These are phyloP conservation scores for Skeletonema menzelii DNA, from an alignment of 108 stramenopile species.

Conservation along the genomic window DNA sequence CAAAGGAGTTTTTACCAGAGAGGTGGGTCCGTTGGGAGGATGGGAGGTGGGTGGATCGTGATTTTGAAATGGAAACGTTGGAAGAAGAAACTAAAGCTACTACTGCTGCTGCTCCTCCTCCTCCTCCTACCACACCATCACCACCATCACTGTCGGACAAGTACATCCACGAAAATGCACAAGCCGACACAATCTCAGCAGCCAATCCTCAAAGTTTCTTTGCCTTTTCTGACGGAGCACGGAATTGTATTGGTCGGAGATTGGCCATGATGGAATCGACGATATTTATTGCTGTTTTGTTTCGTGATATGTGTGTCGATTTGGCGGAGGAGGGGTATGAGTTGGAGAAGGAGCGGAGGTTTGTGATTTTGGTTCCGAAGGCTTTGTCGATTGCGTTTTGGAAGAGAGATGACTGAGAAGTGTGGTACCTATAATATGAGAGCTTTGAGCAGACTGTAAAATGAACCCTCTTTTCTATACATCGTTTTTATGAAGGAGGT, in stretches of 20 bases:
- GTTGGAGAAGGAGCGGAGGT: constrained; percentile 20
- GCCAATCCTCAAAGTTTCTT: constrained; percentile 36
- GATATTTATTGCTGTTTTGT: constrained; percentile 24
- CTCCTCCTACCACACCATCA: background rate
- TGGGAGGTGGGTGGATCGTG: constrained; percentile 29
- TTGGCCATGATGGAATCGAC: constrained; percentile 32
- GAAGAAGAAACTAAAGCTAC: background rate
- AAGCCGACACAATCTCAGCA: constrained; percentile 25
- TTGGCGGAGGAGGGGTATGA: constrained; percentile 19
- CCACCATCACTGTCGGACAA: constrained; percentile 6
- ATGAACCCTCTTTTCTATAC: too few species aligned
- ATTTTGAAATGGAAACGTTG: constrained; percentile 13
- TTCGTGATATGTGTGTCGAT: constrained; percentile 29
- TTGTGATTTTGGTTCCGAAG: constrained; percentile 13
- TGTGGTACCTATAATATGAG: too few species aligned
- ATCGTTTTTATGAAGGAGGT: too few species aligned
- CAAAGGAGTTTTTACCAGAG: constrained; percentile 56
- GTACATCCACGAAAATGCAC: background rate
- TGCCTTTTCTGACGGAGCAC: constrained; percentile 35
- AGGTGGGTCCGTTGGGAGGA: constrained; percentile 46
- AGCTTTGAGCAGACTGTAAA: too few species aligned
- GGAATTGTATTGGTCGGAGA: constrained; percentile 42
- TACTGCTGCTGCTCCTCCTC: too few species aligned
- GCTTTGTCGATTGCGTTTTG: constrained; percentile 28
- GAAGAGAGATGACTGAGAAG: constrained; percentile 14